Percentiles rank a stretch among this genome's conserved stretches.
Conservation (phyloP, 2,329 filamentous ascomycete species). For the Colletotrichum sp. region DNA sequence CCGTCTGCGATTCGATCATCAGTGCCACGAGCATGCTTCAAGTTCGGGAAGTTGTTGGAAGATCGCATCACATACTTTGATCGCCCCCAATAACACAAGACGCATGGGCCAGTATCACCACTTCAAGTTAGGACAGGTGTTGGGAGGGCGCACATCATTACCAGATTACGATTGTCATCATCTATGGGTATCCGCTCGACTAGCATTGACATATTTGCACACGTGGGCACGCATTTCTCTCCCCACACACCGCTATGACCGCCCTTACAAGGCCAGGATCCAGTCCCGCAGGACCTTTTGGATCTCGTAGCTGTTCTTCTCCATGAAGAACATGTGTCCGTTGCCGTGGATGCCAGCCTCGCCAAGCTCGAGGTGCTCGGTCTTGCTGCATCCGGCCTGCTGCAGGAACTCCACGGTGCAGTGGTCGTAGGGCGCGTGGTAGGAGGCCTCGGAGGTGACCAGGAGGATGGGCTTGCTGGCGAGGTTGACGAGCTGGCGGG, state of each 20-base stretch:
- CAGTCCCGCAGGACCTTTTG: conserved; percentile 27
- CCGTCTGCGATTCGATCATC: background rate
- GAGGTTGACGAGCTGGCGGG: conserved; percentile 41
- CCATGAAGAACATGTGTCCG: conserved; percentile 54
- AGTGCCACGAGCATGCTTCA: background rate
- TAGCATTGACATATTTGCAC: background rate
- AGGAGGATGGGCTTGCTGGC: conserved; percentile 38
- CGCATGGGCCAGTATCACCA: background rate
- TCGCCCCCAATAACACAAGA: background rate
- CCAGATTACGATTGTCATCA: conserved; percentile 3
- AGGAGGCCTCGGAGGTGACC: conserved; percentile 47
- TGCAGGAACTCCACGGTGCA: conserved; percentile 43
- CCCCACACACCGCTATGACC: background rate
- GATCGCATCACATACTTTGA: background rate
- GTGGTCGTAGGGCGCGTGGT: conserved; percentile 51
- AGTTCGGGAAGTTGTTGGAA: background rate
- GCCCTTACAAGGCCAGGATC: conserved; percentile 21
- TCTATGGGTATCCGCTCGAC: conserved; percentile 11
- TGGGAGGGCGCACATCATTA: background rate
- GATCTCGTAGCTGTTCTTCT: conserved; percentile 50
- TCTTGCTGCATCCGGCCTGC: conserved; percentile 43
- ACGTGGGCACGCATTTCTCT: background rate
- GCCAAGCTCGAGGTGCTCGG: conserved; percentile 39
- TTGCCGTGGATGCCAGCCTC: conserved; percentile 47
- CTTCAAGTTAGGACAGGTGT: background rate